Conservation (phyloP, 345 rosid genomes). For the Bruguiera parviflora region DNA sequence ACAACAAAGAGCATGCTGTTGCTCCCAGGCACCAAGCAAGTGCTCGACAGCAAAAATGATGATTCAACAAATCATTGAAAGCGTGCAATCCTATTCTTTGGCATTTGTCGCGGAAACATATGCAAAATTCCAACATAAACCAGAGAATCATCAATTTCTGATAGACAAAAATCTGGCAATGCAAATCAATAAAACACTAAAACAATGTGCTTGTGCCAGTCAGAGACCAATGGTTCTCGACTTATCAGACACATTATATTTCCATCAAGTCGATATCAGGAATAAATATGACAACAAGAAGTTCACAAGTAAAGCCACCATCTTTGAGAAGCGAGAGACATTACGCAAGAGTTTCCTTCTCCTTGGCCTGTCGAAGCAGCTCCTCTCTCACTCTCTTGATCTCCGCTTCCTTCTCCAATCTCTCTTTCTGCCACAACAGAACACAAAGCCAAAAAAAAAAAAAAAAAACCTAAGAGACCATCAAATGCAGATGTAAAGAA, state of each 20-base stretch:
- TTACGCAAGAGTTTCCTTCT: slow-evolving; percentile 14
- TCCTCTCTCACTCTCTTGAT: slow-evolving; percentile 22
- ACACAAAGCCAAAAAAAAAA: neutral
- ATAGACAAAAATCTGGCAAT: neutral
- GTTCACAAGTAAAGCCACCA: neutral
- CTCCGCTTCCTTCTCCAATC: slow-evolving; percentile 27
- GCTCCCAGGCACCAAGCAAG: no score
- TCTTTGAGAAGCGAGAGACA: neutral
- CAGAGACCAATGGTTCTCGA: neutral
- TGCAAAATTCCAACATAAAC: neutral
- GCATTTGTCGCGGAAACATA: neutral
- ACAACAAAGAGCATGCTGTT: no score
- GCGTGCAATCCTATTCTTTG: no score
- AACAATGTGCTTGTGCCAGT: neutral
- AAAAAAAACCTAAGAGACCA: neutral
- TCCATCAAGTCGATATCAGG: neutral
- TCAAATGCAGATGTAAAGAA: neutral
- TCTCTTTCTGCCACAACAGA: slow-evolving; percentile 16
- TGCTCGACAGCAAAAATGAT: no score
- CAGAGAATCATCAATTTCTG: slow-evolving; percentile 2
- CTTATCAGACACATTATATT: slow-evolving; percentile 1
- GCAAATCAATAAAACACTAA: neutral
- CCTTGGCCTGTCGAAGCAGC: slow-evolving; percentile 19
- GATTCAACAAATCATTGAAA: no score
- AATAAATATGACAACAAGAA: neutral